Base-by-base conservation (phyloP, 2,329 filamentous ascomycete species). In the Tolypocladium tundrense region DNA sequence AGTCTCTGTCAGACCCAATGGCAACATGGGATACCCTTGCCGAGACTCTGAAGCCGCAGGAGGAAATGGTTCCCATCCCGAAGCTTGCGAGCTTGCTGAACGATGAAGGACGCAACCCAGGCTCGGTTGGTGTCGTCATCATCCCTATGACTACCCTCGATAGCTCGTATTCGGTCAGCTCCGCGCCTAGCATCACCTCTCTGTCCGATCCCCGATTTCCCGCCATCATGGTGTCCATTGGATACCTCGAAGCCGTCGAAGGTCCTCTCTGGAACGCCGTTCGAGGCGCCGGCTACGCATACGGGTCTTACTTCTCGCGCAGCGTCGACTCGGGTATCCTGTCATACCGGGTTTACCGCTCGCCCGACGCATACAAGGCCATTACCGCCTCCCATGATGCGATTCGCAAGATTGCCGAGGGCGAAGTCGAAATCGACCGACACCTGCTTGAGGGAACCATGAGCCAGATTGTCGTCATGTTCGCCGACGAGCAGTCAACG, bases 181-280 rank as follows among this genome's bases (percentile, higher is more conserved):
- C 88, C 13, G 80, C 87, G 2, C 82, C 82, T 48, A 93, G 93
- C 7, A 83, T 93, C 19, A 81, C 83, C 31, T 90, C 87, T 0
- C 92, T 88, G 68, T 79, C 82, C 4, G 88, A 97, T 66, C 87
- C 91, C 0, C 81, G 84, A 19, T 79, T 97, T 1, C 91, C 94
- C 0, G 87, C 92, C 2, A 80, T 96, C 55, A 84, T 96, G 70
- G 92, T 99, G 9, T 91, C 93, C 1, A 84, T 91, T 54, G 86
- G 91, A 24, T 97, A 97, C 69, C 87, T 99, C 60, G 92, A 97
- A 68, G 87, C 91, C 1, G 88, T 95, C 21, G 94, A 99, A 72
- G 94, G 94, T 0, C 94, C 94, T 0, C 83, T 99, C 39, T 97
- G 94, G 93, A 88, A 88, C 62, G 90, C 91, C 0, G 89, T 97